Conservation (phyloP, 2,329 filamentous ascomycete genomes). For the Pezicula rhizophila region DNA sequence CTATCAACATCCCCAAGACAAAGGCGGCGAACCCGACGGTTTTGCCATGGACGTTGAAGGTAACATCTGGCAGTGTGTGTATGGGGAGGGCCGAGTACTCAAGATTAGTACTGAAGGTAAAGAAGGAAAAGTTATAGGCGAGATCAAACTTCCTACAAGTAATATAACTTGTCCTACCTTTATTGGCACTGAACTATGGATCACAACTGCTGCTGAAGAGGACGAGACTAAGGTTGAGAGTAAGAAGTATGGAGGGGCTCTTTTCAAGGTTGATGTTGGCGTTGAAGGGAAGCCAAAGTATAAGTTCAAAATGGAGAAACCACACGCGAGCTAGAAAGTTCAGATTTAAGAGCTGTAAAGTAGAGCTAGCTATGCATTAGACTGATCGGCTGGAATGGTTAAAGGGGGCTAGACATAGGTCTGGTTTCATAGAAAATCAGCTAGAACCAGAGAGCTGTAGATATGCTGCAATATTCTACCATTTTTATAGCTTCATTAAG, state of each 20-base stretch:
- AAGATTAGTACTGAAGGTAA: conserved; percentile 61
- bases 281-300: conserved; percentile 57
- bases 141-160: conserved; percentile 69
- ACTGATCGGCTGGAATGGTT: too few relatives aligned
- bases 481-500: too few relatives aligned
- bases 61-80: conserved; percentile 86
- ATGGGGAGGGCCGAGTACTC: conserved; percentile 69
- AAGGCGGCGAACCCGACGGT: conserved; percentile 69
- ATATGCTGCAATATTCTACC: too few relatives aligned
- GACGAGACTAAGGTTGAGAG: conserved; percentile 57
- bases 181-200: conserved; percentile 66
- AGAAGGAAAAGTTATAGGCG: conserved; percentile 64
- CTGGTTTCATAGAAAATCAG: too few relatives aligned
- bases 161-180: conserved; percentile 80
- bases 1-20: conserved; percentile 50
- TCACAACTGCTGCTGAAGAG: conserved; percentile 70
- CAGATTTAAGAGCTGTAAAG: too few relatives aligned
- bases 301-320: conserved; percentile 46
- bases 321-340: too few relatives aligned
- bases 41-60: conserved; percentile 79
- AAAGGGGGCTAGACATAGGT: too few relatives aligned
- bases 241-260: conserved; percentile 58
- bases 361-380: too few relatives aligned
- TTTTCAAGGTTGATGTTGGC: conserved; percentile 75
- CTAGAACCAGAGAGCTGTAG: too few relatives aligned